Evolutionary conservation across 106 monocot species (phyloP), one percentile per base, ranked within the genome.

Genomic region (Allium sativum): DNA sequence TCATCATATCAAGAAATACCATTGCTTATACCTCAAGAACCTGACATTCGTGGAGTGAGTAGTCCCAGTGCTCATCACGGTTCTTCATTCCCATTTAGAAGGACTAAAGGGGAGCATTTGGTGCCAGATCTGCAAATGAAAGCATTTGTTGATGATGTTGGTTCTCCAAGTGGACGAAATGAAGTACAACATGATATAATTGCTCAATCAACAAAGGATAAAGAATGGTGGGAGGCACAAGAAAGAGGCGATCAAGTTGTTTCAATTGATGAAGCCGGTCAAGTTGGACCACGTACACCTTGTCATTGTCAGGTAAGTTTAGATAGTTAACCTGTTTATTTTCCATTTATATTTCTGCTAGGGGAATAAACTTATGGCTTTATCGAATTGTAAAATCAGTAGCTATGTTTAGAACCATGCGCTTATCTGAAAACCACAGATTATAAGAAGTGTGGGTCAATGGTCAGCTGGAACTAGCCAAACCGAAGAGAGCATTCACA

Each of bases 401-500:
- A 52, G 55, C 0, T 6, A 22, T n/a, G 10, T 44, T 45, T 44
- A 8, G 21, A 45, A 57, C 46, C 17, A 55, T 68, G 8, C 12
- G 44, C 41, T 58, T 17, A 44, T 12, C 10, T 58, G 55, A 48
- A 61, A 45, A 55, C 14, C 55, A 46, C 56, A 99, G 98, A 72
- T 99, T 73, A 65, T 99, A 52, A 85, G 98, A 75, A 99, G 98
- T 70, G 88, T 92, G 59, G 76, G 83, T 50, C 85, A 91, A 59
- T 99, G 98, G 98, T 99, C 98, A 64, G 88, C 88, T 62, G 92
- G 98, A 65, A 99, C 98, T 45, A 78, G 78, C 55, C 98, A 83
- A 84, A 99, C 77, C 56, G 98, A 99, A 76, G 88, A 88, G 65
- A 99, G 98, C 75, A 99, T 99, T 71, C 98, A 99, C 65, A 92